Base-by-base conservation (phyloP, 2,329 filamentous ascomycete species). In the Cadophora sp. region DNA sequence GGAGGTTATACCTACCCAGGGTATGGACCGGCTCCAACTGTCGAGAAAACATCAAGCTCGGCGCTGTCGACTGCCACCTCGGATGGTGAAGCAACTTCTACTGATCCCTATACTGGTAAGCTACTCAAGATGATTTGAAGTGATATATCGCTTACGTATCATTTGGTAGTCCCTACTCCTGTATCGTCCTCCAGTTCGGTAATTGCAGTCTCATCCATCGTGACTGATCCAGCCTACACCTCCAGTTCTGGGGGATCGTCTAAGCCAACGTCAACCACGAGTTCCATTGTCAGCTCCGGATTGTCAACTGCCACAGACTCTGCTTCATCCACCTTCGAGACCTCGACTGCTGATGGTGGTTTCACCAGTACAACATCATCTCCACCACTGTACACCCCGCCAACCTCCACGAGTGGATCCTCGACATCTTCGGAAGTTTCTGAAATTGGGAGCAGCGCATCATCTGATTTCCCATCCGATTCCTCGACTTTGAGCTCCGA, bases 11-110 rank as follows among this genome's bases (percentile, higher is more conserved):
- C 68, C 9, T 73, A 72, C 59, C 67, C 65, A 43, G 72, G 71
- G 14, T 70, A 72, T 65, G 75, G 75, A 27, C 75, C 75, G 59
- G 66, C 67, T 39, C 74, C 75, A 33, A 76, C 73, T 22, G 47
- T 65, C 27, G 5, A 55, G 4, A 13, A 41, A 27, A 27, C 39
- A 16, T n/a, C 47, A 20, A 62, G 60, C 13, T 18, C 24, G 14
- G n/a, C 48, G 13, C 59, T 13, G 30, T 64, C 63, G 41, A 41
- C 27, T n/a, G 50, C 48, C 20, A 58, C 61, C 13, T 65, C 65
- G n/a, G 16, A 48, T 39, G 45, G 56, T 27, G 41, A 58, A 59
- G 48, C 39, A 14, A 62, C 20, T 33, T 22, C 33, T 27, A 27
- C 56, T 22, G 33, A 36, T 20, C 50, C 62, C 9, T 58, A 41